These are phyloP conservation scores for Picocystis sp. DNA, from an alignment of 163 green algal genomes.

Conservation along the genomic window DNA sequence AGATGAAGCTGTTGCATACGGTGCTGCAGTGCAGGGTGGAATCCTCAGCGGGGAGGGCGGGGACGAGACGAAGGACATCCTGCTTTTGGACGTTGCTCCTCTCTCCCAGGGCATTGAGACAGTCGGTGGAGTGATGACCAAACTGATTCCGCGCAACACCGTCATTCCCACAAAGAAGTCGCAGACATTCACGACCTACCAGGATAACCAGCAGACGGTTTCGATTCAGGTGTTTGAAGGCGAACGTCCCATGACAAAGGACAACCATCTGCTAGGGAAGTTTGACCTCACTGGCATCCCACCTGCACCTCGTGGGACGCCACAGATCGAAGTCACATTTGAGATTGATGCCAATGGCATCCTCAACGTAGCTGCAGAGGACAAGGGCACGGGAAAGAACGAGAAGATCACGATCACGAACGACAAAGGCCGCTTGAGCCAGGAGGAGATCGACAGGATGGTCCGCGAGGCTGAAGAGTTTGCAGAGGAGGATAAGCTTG, in stretches of 20 bases:
- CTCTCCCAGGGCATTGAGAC: constrained; percentile 97
- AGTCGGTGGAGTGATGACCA: constrained; percentile 95
- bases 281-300: constrained; percentile 65
- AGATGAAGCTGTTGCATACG: constrained; percentile 95
- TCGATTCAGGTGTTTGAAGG: constrained; percentile 84
- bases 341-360: constrained; percentile 98
- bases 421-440: constrained; percentile 83
- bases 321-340: constrained; percentile 54
- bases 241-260: constrained; percentile 95
- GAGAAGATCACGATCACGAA: constrained; percentile 99
- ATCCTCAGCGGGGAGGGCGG: constrained; percentile 66
- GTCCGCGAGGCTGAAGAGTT: constrained; percentile 97
- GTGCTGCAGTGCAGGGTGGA: constrained; percentile 87
- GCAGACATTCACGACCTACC: constrained; percentile 96
- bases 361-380: constrained; percentile 87
- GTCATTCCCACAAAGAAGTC: constrained; percentile 97
- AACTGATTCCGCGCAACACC: constrained; percentile 92
- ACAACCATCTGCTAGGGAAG: constrained; percentile 94
- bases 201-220: constrained; percentile 75
- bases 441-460: constrained; percentile 99
- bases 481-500: constrained; percentile 69
- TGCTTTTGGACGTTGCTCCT: constrained; percentile 91
- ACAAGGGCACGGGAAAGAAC: constrained; percentile 95
- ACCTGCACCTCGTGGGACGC: constrained; percentile 16
- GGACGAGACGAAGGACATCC: constrained; percentile 62